phyloP scores from a whole-genome alignment of 2,329 filamentous ascomycete species.

The Graphiopsis chlorocephala region DNA sequence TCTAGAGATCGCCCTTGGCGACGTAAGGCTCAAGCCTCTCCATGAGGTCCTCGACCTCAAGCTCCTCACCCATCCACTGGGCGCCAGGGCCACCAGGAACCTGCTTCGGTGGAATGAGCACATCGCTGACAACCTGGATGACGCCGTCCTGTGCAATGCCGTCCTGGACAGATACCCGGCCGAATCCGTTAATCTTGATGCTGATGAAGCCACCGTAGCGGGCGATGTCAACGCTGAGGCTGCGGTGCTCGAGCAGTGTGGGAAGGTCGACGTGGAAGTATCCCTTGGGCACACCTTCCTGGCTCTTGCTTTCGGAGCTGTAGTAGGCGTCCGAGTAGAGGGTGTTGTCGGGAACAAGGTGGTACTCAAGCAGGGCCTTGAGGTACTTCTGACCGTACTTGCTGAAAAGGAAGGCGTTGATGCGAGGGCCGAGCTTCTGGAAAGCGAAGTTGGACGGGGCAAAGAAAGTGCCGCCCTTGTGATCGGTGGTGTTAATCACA shows the following conservation, averaged over 20 bases:
- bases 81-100: slow-evolving; percentile 39
- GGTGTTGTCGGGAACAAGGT: slow-evolving; percentile 69
- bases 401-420: slow-evolving; percentile 85
- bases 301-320: slow-evolving; percentile 37
- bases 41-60: slow-evolving; percentile 61
- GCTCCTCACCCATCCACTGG: slow-evolving; percentile 48
- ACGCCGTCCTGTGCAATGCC: slow-evolving; percentile 75
- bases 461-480: slow-evolving; percentile 72
- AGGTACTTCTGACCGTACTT: slow-evolving; percentile 71
- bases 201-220: slow-evolving; percentile 65
- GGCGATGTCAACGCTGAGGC: slow-evolving; percentile 68
- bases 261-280: slow-evolving; percentile 68
- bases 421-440: slow-evolving; percentile 64
- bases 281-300: slow-evolving; percentile 40
- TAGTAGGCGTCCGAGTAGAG: slow-evolving; percentile 84
- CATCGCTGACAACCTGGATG: slow-evolving; percentile 69
- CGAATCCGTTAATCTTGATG: slow-evolving; percentile 74
- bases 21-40: slow-evolving; percentile 52
- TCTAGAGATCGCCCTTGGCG: slow-evolving; percentile 31
- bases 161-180: slow-evolving; percentile 65
- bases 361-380: slow-evolving; percentile 73
- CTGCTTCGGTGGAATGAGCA: slow-evolving; percentile 73
- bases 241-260: slow-evolving; percentile 66
- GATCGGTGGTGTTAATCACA: slow-evolving; percentile 53
- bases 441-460: slow-evolving; percentile 82